These are phyloP conservation scores for Aspergillus neotritici DNA, from an alignment of 2,329 filamentous ascomycete genomes.

Conservation along the genomic window DNA sequence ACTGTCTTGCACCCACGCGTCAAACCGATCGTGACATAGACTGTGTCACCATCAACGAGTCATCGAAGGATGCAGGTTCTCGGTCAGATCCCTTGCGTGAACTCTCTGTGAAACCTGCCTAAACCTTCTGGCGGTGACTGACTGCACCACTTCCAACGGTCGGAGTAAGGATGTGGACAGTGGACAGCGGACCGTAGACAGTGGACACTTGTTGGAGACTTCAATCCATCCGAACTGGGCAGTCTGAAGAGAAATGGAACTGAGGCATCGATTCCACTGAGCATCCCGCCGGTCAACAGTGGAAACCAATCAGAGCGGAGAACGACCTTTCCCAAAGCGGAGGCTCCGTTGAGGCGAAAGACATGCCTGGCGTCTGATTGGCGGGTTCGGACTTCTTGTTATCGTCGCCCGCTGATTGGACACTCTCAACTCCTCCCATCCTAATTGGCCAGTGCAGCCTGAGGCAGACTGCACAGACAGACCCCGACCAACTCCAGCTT, in stretches of 20 bases:
- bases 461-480: slow-evolving; percentile 15
- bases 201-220: slow-evolving; percentile 2
- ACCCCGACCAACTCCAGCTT: too few relatives aligned
- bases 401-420: slow-evolving; percentile 14
- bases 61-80: too few relatives aligned
- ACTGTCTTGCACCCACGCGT: too few relatives aligned
- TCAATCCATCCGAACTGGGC: neutral
- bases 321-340: slow-evolving; percentile 11
- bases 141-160: neutral
- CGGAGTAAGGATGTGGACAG: neutral
- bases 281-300: neutral
- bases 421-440: neutral
- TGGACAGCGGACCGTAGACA: neutral
- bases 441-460: slow-evolving; percentile 11
- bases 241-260: too few relatives aligned
- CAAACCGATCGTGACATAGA: too few relatives aligned
- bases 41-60: too few relatives aligned
- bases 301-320: slow-evolving; percentile 15
- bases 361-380: slow-evolving; percentile 11
- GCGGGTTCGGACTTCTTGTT: slow-evolving; percentile 11
- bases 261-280: too few relatives aligned
- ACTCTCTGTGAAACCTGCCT: neutral
- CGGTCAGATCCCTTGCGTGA: slow-evolving; percentile 1
- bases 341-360: slow-evolving; percentile 6
- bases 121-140: slow-evolving; percentile 4